These are phyloP conservation scores for Claviceps humidiphila DNA, from an alignment of 2,329 filamentous ascomycete species.

Conservation along the genomic window DNA sequence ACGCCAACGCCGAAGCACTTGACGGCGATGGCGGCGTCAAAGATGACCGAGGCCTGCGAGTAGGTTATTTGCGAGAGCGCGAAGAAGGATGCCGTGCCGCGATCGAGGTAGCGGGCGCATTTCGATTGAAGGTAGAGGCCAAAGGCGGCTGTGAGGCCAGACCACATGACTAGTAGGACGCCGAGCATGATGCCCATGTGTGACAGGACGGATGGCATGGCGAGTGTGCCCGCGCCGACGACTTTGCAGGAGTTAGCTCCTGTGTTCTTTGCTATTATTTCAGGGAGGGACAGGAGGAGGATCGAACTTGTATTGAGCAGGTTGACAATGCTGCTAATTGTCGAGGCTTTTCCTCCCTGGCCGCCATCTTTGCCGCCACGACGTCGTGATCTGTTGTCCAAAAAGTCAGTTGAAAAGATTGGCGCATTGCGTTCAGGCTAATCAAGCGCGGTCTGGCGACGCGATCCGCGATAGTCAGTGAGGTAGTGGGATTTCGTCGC, in stretches of 20 bases:
- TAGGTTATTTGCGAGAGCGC: constrained; percentile 96
- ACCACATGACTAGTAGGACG: constrained; percentile 77
- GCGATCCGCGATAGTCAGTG: neutral
- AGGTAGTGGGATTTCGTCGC: constrained; percentile 4
- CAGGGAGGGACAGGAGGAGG: too few species aligned
- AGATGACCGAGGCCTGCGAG: constrained; percentile 86
- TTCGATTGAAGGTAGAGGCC: constrained; percentile 89
- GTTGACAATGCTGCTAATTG: constrained; percentile 86
- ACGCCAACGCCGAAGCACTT: constrained; percentile 98
- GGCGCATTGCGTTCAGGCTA: neutral
- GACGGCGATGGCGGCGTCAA: constrained; percentile 89
- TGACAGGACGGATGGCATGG: constrained; percentile 88
- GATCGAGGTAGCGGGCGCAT: constrained; percentile 85
- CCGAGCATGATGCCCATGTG: constrained; percentile 90
- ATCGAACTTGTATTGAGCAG: constrained; percentile 81
- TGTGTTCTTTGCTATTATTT: neutral
- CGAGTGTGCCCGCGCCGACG: constrained; percentile 84
- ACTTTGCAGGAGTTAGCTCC: constrained; percentile 38
- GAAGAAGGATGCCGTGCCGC: constrained; percentile 83
- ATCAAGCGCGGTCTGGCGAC: neutral
- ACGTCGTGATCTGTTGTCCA: constrained; percentile 35
- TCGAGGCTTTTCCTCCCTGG: constrained; percentile 61
- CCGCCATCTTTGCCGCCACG: constrained; percentile 60
- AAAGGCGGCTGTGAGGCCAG: constrained; percentile 76
- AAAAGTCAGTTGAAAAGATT: constrained; percentile 2